A percentile compares a stretch with the other conserved stretches of the same genome.
These are phyloP conservation scores for Penicillium bovifimosum DNA, from an alignment of 495 filamentous ascomycete genomes.

Conservation along the genomic window DNA sequence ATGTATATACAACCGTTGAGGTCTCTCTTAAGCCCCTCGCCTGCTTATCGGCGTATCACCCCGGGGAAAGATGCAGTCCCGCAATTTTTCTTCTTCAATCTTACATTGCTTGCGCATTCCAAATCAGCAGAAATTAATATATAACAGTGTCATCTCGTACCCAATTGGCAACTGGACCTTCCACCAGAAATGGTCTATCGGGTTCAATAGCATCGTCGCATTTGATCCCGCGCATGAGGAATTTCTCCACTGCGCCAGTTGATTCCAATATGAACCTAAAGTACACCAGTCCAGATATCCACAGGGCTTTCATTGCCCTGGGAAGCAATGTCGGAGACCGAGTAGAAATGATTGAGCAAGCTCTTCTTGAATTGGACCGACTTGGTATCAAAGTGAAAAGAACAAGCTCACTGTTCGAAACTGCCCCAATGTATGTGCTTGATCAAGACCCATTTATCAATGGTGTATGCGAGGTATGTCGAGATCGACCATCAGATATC, in stretches of 20 bases:
- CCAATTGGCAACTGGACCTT: background rate
- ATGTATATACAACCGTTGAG: background rate
- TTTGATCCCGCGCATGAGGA: conserved; percentile 15
- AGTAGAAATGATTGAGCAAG: conserved; percentile 72
- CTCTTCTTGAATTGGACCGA: conserved; percentile 68
- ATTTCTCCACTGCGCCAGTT: conserved; percentile 23
- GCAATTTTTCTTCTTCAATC: conserved; percentile 1
- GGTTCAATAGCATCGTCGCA: background rate
- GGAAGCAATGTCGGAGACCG: conserved; percentile 93
- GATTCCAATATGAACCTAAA: conserved; percentile 23
- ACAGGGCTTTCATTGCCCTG: conserved; percentile 74
- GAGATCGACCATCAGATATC: background rate
- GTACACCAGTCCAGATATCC: conserved; percentile 18
- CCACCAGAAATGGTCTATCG: conserved; percentile 6
- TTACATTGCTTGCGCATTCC: background rate
- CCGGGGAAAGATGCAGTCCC: conserved; percentile 9
- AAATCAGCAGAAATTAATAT: background rate
- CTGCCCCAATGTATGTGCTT: conserved; percentile 90
- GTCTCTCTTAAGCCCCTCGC: background rate
- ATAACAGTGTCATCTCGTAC: background rate
- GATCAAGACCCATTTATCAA: conserved; percentile 88
- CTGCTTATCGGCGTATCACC: conserved; percentile 9
- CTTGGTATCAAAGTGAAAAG: conserved; percentile 65
- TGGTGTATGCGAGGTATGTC: conserved; percentile 79
- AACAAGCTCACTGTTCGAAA: conserved; percentile 91